Base-by-base conservation (phyloP, 257 asterid genomes). In the Ilex asprella region DNA sequence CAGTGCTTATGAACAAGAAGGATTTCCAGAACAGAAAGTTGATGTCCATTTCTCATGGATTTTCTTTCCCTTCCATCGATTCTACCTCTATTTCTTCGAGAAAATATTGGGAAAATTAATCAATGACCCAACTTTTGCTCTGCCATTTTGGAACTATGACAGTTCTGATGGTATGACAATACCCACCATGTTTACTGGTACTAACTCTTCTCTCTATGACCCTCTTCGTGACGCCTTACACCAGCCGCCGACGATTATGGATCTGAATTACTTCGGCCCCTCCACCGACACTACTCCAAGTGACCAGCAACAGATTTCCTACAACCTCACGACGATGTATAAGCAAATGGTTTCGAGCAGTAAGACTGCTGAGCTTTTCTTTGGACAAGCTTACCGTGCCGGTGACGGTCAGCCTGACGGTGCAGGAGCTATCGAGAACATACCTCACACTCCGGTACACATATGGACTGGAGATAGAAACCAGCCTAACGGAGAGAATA, bases 381-480 rank as follows among this genome's bases (percentile, higher is more conserved):
- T 78, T 69, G 94, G 90, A 12, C 3, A 55, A 14, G 67, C 78
- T 0, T 76, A 76, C 51, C 12, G 50, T 0, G 82, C 69, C 0
- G 90, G 84, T 0, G 62, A 43, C 10, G 13, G 27, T n/a, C n/a
- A n/a, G 0, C 77, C 84, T 2, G 56, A 53, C 6, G 82, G 87
- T 0, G 60, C 12, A 56, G 94, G 94, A 5, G 29, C 88, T 1
- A 62, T 80, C 2, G 94, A 86, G 65, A 65, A 69, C 2, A 78
- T 77, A 6, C 78, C 86, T 11, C 94, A 86, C 73, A 54, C 49
- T 3, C 59, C 80, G 1, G 61, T 67, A 16, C 94, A 84, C 32
- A 58, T 60, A 39, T 81, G 69, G 68, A 78, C 67, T 2, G 94
- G 94, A 0, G 73, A 82, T 30, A 81, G 81, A 0, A 56, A 60